These are phyloP conservation scores for Priceomyces fermenticarens DNA, from an alignment of 805 yeast species.

Conservation along the genomic window DNA sequence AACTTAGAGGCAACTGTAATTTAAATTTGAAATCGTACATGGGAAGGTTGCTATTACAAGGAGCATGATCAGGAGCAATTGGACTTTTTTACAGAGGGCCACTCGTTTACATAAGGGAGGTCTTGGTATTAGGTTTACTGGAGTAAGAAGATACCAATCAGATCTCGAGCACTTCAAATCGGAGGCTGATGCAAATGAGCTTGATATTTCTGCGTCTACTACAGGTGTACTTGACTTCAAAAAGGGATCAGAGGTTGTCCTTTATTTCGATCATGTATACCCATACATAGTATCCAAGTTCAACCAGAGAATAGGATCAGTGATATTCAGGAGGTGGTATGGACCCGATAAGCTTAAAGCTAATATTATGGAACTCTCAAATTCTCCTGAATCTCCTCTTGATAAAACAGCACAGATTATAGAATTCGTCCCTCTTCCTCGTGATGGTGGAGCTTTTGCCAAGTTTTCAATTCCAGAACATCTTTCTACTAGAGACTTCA, in stretches of 20 bases:
- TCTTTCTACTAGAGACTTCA: constrained; percentile 49
- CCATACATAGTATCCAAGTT: constrained; percentile 26
- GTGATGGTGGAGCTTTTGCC: constrained; percentile 96
- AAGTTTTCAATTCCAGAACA: constrained; percentile 62
- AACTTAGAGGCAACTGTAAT: no score
- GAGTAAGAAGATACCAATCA: constrained; percentile 11
- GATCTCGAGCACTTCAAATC: constrained; percentile 31
- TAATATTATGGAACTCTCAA: constrained; percentile 5
- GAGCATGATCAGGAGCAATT: no score
- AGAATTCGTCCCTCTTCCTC: constrained; percentile 62
- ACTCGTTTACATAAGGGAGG: no score
- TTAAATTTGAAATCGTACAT: no score
- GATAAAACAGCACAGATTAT: constrained; percentile 41
- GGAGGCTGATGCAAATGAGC: constrained; percentile 26
- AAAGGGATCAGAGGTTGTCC: constrained; percentile 26
- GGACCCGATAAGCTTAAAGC: constrained; percentile 14
- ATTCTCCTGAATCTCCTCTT: constrained; percentile 20
- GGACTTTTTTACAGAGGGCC: no score
- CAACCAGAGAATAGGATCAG: constrained; percentile 18
- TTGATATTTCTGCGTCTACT: constrained; percentile 30
- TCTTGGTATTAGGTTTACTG: no score
- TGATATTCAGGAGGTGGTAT: constrained; percentile 13
- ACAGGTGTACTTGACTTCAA: constrained; percentile 41
- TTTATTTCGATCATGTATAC: constrained; percentile 37
- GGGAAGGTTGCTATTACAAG: no score